These are phyloP conservation scores for Chaetothyriales sp. DNA, from an alignment of 2,329 filamentous ascomycete genomes.

Conservation along the genomic window DNA sequence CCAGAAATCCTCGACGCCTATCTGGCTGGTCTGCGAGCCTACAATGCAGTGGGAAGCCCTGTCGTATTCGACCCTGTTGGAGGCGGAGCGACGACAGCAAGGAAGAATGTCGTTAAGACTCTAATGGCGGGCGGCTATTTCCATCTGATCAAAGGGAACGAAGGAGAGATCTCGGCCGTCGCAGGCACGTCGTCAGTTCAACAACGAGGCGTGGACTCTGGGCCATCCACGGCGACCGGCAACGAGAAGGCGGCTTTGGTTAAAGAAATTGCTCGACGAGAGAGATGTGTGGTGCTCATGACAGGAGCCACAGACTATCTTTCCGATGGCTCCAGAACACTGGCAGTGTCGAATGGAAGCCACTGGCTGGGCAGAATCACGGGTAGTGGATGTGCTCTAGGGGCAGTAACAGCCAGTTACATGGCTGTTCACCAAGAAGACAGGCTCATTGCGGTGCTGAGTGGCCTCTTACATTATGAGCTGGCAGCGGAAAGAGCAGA, in stretches of 20 bases:
- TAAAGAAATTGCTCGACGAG: constrained; percentile 49
- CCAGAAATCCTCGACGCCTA: constrained; percentile 61
- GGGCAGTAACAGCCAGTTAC: constrained; percentile 65
- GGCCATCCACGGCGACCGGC: constrained; percentile 39
- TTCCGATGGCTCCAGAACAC: constrained; percentile 56
- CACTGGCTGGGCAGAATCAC: constrained; percentile 35
- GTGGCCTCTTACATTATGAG: constrained; percentile 65
- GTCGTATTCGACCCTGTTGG: constrained; percentile 84
- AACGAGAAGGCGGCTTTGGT: constrained; percentile 51
- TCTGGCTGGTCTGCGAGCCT: constrained; percentile 58
- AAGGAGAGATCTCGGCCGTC: constrained; percentile 69
- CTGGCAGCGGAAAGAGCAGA: constrained; percentile 59
- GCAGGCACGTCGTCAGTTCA: constrained; percentile 43
- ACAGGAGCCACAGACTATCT: constrained; percentile 68
- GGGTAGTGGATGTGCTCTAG: constrained; percentile 69
- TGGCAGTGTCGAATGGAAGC: constrained; percentile 65
- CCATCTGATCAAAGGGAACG: constrained; percentile 86
- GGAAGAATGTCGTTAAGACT: constrained; percentile 55
- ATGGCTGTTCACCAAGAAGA: constrained; percentile 51
- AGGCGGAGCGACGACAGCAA: constrained; percentile 65
- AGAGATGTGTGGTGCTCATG: constrained; percentile 63
- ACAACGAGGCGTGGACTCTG: constrained; percentile 78
- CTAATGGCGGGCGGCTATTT: constrained; percentile 65
- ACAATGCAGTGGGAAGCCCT: constrained; percentile 63
- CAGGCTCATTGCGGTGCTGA: constrained; percentile 57